A percentile compares a stretch with the other conserved stretches of the same genome.
Conservation (phyloP, 139 green algal genomes). For the Chlorella sorokiniana region DNA sequence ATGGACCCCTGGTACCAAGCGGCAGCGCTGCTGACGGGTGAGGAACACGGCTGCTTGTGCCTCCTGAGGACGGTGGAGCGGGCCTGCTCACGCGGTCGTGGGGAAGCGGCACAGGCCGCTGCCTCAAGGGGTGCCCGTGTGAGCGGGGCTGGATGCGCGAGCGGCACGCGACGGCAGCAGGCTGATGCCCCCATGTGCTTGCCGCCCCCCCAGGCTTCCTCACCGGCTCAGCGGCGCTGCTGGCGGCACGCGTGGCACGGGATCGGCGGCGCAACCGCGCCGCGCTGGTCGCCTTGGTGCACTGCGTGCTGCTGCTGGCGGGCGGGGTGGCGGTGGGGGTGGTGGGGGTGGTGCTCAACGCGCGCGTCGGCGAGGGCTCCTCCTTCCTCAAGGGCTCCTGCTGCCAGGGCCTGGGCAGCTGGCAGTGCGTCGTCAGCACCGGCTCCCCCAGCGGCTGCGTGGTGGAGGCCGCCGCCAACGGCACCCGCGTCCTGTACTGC, state of each 20-base stretch:
- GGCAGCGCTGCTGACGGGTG: conserved; percentile 27
- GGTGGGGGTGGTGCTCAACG: conserved; percentile 28
- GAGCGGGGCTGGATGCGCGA: too few relatives aligned
- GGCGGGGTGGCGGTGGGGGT: background rate
- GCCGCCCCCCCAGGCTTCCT: background rate
- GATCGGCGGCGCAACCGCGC: background rate
- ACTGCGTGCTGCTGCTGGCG: conserved; percentile 18
- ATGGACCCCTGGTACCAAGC: conserved; percentile 38
- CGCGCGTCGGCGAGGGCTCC: background rate
- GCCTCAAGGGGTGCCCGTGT: too few relatives aligned
- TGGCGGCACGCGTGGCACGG: background rate
- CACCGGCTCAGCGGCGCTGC: background rate
- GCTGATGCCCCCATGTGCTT: background rate
- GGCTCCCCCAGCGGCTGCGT: conserved; percentile 9
- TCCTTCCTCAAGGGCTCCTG: conserved; percentile 18
- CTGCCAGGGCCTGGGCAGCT: conserved; percentile 29
- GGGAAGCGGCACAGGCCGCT: background rate
- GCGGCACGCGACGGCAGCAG: too few relatives aligned
- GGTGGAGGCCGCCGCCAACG: background rate
- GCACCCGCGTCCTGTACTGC: conserved; percentile 7
- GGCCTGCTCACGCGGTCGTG: background rate
- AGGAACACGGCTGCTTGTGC: background rate
- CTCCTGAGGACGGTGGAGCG: background rate
- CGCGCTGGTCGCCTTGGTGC: conserved; percentile 1
- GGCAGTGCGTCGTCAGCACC: conserved; percentile 29